A percentile compares a stretch with the other conserved stretches of the same genome.
phyloP scores from a whole-genome alignment of 225 moss, liverwort and hornwort species.

The Pleurozium schreberi region DNA sequence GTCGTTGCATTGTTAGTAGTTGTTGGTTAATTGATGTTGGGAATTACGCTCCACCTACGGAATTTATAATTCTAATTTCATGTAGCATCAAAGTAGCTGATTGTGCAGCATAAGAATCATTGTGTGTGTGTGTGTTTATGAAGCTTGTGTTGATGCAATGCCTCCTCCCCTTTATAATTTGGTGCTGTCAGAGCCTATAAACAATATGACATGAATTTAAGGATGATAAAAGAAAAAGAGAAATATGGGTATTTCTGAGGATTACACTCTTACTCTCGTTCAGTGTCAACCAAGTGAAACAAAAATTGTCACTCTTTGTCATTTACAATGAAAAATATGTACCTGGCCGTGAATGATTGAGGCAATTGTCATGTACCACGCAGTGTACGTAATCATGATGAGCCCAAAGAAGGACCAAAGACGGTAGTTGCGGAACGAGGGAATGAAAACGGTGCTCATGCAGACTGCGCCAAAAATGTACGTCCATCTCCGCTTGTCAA shows the following conservation, averaged over 20 bases:
- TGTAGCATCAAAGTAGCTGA: too few relatives aligned
- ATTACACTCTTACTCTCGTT: not conserved
- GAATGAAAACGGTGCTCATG: slow-evolving; percentile 26
- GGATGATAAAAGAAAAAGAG: not conserved
- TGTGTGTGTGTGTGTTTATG: not conserved
- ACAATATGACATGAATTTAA: too few relatives aligned
- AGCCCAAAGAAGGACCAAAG: slow-evolving; percentile 86
- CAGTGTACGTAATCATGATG: slow-evolving; percentile 77
- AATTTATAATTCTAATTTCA: not conserved
- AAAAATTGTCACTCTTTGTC: not conserved
- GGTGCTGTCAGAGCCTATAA: not conserved
- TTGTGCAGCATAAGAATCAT: not conserved
- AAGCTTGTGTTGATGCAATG: not conserved
- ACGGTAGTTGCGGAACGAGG: slow-evolving; percentile 64
- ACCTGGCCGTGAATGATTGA: slow-evolving; percentile 65
- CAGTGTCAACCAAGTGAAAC: not conserved
- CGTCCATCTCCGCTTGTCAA: slow-evolving; percentile 60
- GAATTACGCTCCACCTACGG: not conserved
- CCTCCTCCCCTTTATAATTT: not conserved
- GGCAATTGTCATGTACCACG: slow-evolving; percentile 84
- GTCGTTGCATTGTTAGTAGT: too few relatives aligned
- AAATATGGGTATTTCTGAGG: too few relatives aligned
- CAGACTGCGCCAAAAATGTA: slow-evolving; percentile 28
- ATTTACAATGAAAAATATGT: not conserved
- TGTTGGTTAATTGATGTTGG: not conserved